Evolutionary conservation across 208 protist species (phyloP), one percentile per base, ranked within the genome.

Genomic region (Crithidia brevicula): DNA sequence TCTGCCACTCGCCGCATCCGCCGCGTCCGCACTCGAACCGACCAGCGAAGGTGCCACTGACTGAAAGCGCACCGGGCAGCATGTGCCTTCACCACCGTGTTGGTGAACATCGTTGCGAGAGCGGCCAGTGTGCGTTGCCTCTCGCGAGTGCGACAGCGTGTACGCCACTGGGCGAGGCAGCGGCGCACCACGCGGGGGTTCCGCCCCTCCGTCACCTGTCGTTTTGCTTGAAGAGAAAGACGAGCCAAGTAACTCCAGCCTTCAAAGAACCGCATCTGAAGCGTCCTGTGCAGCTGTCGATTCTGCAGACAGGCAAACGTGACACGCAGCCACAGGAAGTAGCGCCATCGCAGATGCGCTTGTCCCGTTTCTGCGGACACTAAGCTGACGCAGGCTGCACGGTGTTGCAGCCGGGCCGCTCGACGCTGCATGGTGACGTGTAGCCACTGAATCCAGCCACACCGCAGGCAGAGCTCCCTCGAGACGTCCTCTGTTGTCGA

Each of bases 381-480:
- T 3, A 33, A 34, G 13, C 22, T n/a, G 2, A 64, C 20, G 40
- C 38, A 56, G 5, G 10, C 18, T 28, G 33, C 52, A 47, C 66
- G 68, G 18, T 13, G 38, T 16, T 52, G 56, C 22, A 82, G 53
- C 9, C 64, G 77, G 4, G n/a, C 6, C 27, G 58, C 77, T 2
- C 69, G 63, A 7, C 53, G 63, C 31, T 46, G 45, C 46, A 53
- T 53, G 10, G 77, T 62, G 13, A 61, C 53, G 7, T 56, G 64
- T 11, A 82, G 72, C 77, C 77, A 82, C 43, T 74, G 77, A 4
- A 82, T 59, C 70, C 70, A 82, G 7, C 3, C 23, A 30, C 30
- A 30, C 28, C 57, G 74, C 15, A 8, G 27, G 36, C 25, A 15
- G 10, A 81, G 68, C 15, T 58, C 58, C 8, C n/a, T 1, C 20